Conservation (phyloP, 139 green algal species). For the Chlamydomonas asymmetrica region DNA sequence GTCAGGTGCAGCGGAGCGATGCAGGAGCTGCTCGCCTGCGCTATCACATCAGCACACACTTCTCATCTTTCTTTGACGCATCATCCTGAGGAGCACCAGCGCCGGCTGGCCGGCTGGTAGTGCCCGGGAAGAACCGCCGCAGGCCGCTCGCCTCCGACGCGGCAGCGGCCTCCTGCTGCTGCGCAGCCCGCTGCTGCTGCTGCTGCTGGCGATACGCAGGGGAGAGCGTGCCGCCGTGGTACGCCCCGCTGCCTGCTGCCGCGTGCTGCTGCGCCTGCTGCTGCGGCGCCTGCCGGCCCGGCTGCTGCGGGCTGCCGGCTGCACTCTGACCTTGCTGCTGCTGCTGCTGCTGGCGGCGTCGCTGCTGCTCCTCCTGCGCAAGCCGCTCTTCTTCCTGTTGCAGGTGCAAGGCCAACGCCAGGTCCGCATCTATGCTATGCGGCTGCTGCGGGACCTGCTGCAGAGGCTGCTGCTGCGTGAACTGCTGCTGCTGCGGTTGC, state of each 20-base stretch:
- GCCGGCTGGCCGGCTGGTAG: too few relatives aligned
- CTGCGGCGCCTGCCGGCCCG: not conserved
- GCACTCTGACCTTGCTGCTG: slow-evolving; percentile 10
- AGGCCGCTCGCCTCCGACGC: slow-evolving; percentile 4
- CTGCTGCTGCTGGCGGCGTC: slow-evolving; percentile 8
- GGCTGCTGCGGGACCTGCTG: slow-evolving; percentile 1
- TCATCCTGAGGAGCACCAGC: too few relatives aligned
- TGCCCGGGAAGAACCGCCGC: not conserved
- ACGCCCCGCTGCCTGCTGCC: not conserved
- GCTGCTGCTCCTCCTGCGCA: slow-evolving; percentile 10
- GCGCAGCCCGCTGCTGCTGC: slow-evolving; percentile 14
- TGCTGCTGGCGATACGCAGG: slow-evolving; percentile 21
- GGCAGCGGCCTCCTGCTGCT: slow-evolving; percentile 13
- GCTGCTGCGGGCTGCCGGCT: not conserved
- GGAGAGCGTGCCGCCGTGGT: slow-evolving; percentile 4
- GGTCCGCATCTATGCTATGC: slow-evolving; percentile 64
- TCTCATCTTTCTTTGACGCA: too few relatives aligned
- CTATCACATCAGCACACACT: too few relatives aligned
- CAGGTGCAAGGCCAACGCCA: slow-evolving; percentile 83
- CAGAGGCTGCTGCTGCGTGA: slow-evolving; percentile 3
- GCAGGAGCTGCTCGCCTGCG: too few relatives aligned
- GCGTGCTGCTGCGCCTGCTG: slow-evolving; percentile 13
- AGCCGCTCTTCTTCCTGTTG: slow-evolving; percentile 71
- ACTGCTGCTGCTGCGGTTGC: slow-evolving; percentile 1
- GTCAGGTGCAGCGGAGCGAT: too few relatives aligned